Conservation (phyloP, 2,329 filamentous ascomycete genomes). For the Cladophialophora bantiana region DNA sequence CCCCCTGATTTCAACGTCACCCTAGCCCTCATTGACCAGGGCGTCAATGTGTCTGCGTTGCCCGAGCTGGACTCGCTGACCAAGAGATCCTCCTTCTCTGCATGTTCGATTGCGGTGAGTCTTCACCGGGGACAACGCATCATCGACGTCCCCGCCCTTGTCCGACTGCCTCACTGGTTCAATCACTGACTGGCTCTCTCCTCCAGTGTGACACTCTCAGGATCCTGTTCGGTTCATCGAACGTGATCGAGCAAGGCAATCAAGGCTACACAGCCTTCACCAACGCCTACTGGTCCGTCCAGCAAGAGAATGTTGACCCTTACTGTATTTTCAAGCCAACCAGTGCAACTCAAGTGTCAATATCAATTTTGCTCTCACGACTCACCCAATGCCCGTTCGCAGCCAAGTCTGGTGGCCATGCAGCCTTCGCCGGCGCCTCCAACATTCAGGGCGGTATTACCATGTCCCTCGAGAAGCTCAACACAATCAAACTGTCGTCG, state of each 20-base stretch:
- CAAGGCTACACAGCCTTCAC: constrained; percentile 38
- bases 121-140: neutral
- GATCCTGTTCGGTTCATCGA: constrained; percentile 26
- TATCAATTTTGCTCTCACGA: constrained; percentile 44
- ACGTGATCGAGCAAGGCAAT: constrained; percentile 27
- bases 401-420: constrained; percentile 65
- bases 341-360: constrained; percentile 43
- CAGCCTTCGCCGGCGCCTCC: constrained; percentile 61
- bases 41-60: constrained; percentile 26
- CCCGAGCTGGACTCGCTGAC: constrained; percentile 14
- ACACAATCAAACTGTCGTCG: constrained; percentile 40
- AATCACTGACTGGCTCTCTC: neutral
- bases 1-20: constrained; percentile 31
- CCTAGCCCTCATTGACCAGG: constrained; percentile 28
- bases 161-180: neutral
- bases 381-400: constrained; percentile 56
- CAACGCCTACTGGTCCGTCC: constrained; percentile 47
- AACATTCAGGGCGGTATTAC: constrained; percentile 55
- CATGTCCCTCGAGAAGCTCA: constrained; percentile 46
- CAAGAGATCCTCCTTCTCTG: constrained; percentile 19
- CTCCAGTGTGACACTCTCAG: constrained; percentile 28
- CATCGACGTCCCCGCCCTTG: neutral
- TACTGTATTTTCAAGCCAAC: constrained; percentile 47
- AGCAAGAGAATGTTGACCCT: constrained; percentile 47
- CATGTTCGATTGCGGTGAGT: constrained; percentile 30